These are phyloP conservation scores for Phialocephala subalpina DNA, from an alignment of 2,329 filamentous ascomycete genomes.

Conservation along the genomic window DNA sequence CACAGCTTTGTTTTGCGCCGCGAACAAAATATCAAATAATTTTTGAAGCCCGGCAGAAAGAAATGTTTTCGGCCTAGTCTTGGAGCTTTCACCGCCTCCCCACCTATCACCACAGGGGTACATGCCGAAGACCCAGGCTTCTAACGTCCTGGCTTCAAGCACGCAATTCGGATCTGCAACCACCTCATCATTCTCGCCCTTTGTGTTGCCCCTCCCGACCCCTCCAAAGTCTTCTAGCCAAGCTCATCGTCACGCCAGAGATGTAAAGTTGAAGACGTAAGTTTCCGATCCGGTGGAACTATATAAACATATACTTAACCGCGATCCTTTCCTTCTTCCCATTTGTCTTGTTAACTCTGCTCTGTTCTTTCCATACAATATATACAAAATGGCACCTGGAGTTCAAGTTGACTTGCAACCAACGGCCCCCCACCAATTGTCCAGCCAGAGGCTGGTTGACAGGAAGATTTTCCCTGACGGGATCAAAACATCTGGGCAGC, in stretches of 20 bases:
- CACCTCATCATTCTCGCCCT: neutral
- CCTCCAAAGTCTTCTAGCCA: neutral
- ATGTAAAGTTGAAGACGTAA: neutral
- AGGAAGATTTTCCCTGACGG: conserved; percentile 45
- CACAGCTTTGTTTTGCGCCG: neutral
- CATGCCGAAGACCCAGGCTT: neutral
- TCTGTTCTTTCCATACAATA: neutral
- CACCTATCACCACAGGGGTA: neutral
- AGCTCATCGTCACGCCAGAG: neutral
- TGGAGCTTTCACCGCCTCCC: neutral
- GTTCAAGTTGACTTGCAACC: conserved; percentile 18
- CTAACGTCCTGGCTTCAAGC: conserved; percentile 1
- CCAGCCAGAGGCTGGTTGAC: conserved; percentile 27
- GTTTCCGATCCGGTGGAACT: neutral
- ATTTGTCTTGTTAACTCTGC: neutral
- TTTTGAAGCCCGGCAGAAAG: neutral
- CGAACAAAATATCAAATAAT: neutral
- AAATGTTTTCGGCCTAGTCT: neutral
- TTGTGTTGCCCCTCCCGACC: neutral
- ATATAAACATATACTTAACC: neutral
- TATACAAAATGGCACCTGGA: conserved; percentile 20
- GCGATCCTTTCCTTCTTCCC: neutral
- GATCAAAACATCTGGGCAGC: conserved; percentile 69
- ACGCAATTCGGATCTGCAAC: conserved; percentile 7
- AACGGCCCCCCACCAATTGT: conserved; percentile 17